phyloP scores from a whole-genome alignment of 164 flowering plant genomes.

The Stephania japonica region DNA sequence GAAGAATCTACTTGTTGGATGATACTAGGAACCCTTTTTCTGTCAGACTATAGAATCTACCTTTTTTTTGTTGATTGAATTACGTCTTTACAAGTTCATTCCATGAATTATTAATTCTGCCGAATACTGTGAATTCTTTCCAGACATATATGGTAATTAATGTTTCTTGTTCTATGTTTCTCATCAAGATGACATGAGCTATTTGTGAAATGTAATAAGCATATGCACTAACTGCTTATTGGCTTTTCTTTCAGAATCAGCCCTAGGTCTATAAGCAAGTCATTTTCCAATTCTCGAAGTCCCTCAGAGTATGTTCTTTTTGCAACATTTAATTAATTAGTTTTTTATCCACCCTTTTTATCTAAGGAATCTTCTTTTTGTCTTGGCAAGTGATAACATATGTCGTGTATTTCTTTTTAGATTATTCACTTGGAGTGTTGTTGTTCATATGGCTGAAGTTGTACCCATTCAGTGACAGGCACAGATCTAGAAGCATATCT shows the following conservation, averaged over 20 bases:
- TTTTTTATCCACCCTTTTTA: background rate
- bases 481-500: constrained; percentile 58
- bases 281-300: constrained; percentile 56
- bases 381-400: background rate
- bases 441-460: background rate
- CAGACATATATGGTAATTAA: background rate
- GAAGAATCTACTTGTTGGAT: background rate
- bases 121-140: background rate
- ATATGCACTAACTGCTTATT: background rate
- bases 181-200: background rate
- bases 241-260: constrained; percentile 27
- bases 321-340: background rate
- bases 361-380: background rate
- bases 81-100: background rate
- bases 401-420: background rate
- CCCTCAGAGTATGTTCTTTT: constrained; percentile 39
- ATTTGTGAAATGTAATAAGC: background rate
- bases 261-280: constrained; percentile 45
- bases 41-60: too few species aligned
- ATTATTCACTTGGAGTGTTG: background rate
- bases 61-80: too few species aligned
- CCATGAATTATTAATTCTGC: background rate
- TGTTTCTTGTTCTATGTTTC: background rate
- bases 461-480: constrained; percentile 30
- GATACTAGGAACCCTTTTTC: background rate